Evolutionary conservation across 495 filamentous ascomycete species (phyloP), one percentile per base, ranked within the genome.

Genomic region (Neurospora tetrasperma): DNA sequence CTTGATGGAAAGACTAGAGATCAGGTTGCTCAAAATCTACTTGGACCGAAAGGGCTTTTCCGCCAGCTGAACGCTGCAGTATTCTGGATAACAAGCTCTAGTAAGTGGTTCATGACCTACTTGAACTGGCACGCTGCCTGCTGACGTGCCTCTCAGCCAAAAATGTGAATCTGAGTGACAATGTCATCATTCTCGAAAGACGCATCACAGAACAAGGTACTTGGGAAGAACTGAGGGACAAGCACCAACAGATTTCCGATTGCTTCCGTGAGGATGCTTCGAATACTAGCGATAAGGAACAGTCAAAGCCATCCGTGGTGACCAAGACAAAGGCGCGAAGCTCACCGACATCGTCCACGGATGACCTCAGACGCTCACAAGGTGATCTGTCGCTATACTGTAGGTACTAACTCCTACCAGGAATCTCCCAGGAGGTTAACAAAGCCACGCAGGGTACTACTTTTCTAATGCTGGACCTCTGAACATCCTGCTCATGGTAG

Each of bases 371-470:
- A 59, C 48, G 48, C 4, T 59, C 48, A 59, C 48, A 59, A 23
- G 75, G 79, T 5, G 75, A 80, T 46, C 14, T 79, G 0, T 76
- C 72, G 5, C 75, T 80, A 0, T 80, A 80, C n/a, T 41, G 79
- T 80, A 35, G 23, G 75, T 62, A 16, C 6, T 42, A 7, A 6
- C n/a, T n/a, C 1, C 14, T 4, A 0, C 20, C 20, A 27, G 20
- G 20, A 27, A 27, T 27, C 11, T 4, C 48, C 48, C 6, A 68
- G 48, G 23, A 27, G 2, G 23, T 11, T 59, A 59, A 59, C 48
- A 14, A 9, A 27, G 48, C 23, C 20, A 14, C 27, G 27, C 12
- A 85, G 84, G 80, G 0, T 91, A 90, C 75, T 92, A 91, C 71
- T 78, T 89, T 31, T 77, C 79, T 10, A 84, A 83, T 8, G 84